Conservation (phyloP, 768 basidiomycete genomes). For the Pleurotus tuoliensis region DNA sequence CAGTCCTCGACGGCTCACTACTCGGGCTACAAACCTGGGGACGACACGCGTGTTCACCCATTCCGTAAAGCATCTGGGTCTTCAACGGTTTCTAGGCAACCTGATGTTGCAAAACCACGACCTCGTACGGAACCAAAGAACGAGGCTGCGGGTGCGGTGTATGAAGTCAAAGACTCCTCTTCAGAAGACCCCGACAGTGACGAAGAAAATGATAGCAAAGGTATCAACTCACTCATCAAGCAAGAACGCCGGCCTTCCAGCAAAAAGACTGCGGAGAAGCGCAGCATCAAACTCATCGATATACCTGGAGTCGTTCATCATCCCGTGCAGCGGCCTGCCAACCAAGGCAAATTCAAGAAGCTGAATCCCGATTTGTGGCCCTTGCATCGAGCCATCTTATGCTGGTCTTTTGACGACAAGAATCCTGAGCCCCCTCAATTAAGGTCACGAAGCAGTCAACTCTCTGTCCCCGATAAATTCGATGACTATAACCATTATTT, state of each 20-base stretch:
- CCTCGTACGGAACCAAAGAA: constrained; percentile 22
- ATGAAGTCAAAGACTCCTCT: constrained; percentile 28
- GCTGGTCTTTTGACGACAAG: constrained; percentile 80
- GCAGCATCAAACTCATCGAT: constrained; percentile 63
- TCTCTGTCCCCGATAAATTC: constrained; percentile 65
- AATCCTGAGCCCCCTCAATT: constrained; percentile 56
- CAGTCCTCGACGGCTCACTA: constrained; percentile 18
- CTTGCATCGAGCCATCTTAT: constrained; percentile 73
- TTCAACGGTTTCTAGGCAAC: constrained; percentile 16
- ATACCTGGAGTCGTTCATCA: constrained; percentile 39
- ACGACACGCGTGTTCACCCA: constrained; percentile 33
- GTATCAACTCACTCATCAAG: constrained; percentile 52
- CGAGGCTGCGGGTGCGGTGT: constrained; percentile 21
- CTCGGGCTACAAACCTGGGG: constrained; percentile 30
- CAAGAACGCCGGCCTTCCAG: constrained; percentile 60
- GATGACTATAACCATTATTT: constrained; percentile 62
- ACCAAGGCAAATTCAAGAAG: constrained; percentile 58
- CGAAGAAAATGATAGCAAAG: constrained; percentile 39
- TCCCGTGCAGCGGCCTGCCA: constrained; percentile 45
- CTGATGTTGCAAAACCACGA: constrained; percentile 11
- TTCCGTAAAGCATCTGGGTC: constrained; percentile 31
- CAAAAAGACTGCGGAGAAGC: constrained; percentile 52
- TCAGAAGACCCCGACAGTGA: constrained; percentile 47
- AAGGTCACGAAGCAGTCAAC: constrained; percentile 26
- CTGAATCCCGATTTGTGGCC: constrained; percentile 79